Conservation (phyloP, 1,284 basidiomycete genomes). For the Thelephora terrestris region DNA sequence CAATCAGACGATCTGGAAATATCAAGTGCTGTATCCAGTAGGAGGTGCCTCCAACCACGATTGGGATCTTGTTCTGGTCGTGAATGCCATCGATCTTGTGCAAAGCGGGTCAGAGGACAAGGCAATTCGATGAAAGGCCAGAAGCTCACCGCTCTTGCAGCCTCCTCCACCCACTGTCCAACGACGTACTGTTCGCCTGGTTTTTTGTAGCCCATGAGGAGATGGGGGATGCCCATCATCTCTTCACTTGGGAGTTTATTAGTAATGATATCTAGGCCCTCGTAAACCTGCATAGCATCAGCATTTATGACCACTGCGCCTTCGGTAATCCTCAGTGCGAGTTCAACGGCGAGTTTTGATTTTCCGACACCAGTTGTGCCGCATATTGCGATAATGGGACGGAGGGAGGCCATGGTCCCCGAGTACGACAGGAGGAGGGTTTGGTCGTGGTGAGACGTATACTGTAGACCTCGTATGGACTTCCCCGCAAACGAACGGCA, state of each 20-base stretch:
- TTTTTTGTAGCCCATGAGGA: constrained; percentile 79
- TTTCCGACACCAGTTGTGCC: constrained; percentile 98
- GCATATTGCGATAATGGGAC: constrained; percentile 75
- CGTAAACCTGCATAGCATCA: constrained; percentile 97
- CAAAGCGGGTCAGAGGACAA: constrained; percentile 1
- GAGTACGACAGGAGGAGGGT: too few relatives aligned
- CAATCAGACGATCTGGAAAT: constrained; percentile 62
- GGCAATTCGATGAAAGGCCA: background rate
- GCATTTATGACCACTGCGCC: constrained; percentile 83
- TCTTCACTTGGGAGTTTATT: constrained; percentile 85
- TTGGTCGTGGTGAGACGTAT: background rate
- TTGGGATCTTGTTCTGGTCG: constrained; percentile 55
- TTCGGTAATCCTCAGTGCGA: constrained; percentile 41
- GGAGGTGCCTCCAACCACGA: constrained; percentile 90
- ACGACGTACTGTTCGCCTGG: constrained; percentile 85
- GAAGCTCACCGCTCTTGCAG: constrained; percentile 49
- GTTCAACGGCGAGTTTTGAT: constrained; percentile 83
- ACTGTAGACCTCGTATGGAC: background rate
- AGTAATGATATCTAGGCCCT: constrained; percentile 90
- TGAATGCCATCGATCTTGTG: constrained; percentile 65
- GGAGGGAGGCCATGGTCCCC: constrained; percentile 25
- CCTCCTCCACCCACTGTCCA: constrained; percentile 78
- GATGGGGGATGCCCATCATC: constrained; percentile 76
- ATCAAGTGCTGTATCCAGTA: constrained; percentile 96
- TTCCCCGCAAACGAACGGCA: too few relatives aligned